phyloP scores from a whole-genome alignment of 164 flowering plant genomes.

The Warburgia ugandensis region DNA sequence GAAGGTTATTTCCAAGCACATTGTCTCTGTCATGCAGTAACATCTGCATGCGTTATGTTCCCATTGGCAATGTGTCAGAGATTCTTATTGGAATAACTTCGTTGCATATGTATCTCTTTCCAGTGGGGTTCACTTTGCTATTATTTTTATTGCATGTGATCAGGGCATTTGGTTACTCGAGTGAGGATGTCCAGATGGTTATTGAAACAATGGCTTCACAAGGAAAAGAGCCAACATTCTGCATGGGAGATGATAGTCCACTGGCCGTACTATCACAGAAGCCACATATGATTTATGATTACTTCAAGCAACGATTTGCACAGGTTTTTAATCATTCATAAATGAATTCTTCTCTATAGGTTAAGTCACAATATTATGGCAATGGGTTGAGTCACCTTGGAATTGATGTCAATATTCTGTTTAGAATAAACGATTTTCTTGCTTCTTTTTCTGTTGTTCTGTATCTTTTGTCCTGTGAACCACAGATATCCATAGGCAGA shows the following conservation, averaged over 20 bases:
- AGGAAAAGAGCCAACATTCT: constrained; percentile 98
- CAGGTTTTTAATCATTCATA: too few relatives aligned
- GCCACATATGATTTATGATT: constrained; percentile 93
- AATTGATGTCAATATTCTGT: too few relatives aligned
- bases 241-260: constrained; percentile 99
- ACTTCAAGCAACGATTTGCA: constrained; percentile 99
- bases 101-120: background rate
- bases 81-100: background rate
- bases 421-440: too few relatives aligned
- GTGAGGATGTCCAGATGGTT: constrained; percentile 99
- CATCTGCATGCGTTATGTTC: too few relatives aligned
- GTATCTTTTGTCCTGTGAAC: too few relatives aligned
- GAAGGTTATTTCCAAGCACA: too few relatives aligned
- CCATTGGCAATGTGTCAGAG: background rate
- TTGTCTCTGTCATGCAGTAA: too few relatives aligned
- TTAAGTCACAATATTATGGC: too few relatives aligned
- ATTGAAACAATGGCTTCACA: constrained; percentile 96
- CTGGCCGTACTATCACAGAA: constrained; percentile 82
- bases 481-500: too few relatives aligned
- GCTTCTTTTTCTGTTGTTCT: too few relatives aligned
- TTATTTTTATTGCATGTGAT: constrained; percentile 4
- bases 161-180: constrained; percentile 98
- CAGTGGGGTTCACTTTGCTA: background rate
- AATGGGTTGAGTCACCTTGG: too few relatives aligned
- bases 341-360: too few relatives aligned